Evolutionary conservation across 202 grass and related monocot genomes (phyloP).

Genomic region (Schoenoplectus tabernaemontani): DNA sequence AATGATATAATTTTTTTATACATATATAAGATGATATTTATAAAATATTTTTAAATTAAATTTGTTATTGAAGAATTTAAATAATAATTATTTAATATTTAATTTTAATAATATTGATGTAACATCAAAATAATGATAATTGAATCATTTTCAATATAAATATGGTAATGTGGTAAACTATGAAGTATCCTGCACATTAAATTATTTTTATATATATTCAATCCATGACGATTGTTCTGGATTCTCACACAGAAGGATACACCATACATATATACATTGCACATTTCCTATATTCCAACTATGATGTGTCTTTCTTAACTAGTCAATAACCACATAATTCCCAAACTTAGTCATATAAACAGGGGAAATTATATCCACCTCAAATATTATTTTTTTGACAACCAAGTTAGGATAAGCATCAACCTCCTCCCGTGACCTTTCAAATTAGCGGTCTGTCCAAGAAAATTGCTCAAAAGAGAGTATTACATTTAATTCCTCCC

Average conservation of each 20-base stretch:
- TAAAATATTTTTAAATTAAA: too few relatives aligned
- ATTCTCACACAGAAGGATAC: neutral
- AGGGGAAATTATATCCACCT: conserved; percentile 27
- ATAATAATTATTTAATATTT: too few relatives aligned
- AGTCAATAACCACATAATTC: too few relatives aligned
- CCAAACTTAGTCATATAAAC: conserved; percentile 12
- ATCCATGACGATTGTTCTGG: neutral
- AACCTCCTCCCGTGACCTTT: conserved; percentile 19
- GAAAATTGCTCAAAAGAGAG: neutral
- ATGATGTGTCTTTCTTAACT: conserved; percentile 1
- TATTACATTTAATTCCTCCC: neutral
- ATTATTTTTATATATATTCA: neutral
- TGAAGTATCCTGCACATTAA: neutral
- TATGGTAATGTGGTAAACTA: too few relatives aligned
- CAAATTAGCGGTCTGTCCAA: conserved; percentile 14
- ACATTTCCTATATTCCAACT: neutral
- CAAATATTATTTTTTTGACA: conserved; percentile 28
- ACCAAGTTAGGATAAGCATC: conserved; percentile 24
- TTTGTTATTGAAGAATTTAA: too few relatives aligned
- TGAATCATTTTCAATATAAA: neutral
- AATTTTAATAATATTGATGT: too few relatives aligned
- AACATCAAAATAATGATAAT: neutral
- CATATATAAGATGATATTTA: too few relatives aligned
- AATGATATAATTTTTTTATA: too few relatives aligned
- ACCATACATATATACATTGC: neutral